Percentiles rank a stretch among this genome's conserved stretches.
Conservation (phyloP, 108 stramenopile species). For the Conticribra guillardii region DNA sequence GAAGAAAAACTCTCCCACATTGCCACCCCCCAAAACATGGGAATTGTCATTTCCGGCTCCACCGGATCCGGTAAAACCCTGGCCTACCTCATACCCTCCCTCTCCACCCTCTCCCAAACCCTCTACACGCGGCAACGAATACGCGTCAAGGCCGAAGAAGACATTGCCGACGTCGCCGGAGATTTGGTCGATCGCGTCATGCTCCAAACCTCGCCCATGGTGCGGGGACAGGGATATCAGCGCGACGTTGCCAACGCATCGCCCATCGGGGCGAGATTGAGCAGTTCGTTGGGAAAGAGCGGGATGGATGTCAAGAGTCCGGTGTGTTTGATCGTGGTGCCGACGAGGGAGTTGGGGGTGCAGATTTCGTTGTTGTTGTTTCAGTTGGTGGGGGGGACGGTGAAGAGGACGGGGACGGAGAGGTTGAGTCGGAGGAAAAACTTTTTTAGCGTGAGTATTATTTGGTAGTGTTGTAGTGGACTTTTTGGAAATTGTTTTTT, state of each 20-base stretch:
- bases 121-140: constrained; percentile 76
- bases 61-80: constrained; percentile 79
- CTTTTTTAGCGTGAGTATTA: constrained; percentile 64
- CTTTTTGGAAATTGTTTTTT: too few species aligned
- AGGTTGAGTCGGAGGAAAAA: constrained; percentile 59
- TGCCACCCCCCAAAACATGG: constrained; percentile 71
- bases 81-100: constrained; percentile 76
- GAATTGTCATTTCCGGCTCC: constrained; percentile 64
- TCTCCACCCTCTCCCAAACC: constrained; percentile 77
- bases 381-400: constrained; percentile 74
- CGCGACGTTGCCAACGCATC: neutral
- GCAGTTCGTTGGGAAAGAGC: constrained; percentile 65
- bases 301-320: constrained; percentile 79
- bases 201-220: constrained; percentile 67
- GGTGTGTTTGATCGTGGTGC: constrained; percentile 90
- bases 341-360: constrained; percentile 90
- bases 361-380: constrained; percentile 81
- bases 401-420: constrained; percentile 55
- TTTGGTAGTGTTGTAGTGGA: too few species aligned
- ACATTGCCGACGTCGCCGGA: constrained; percentile 71
- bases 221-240: constrained; percentile 55
- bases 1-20: too few species aligned
- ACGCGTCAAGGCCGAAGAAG: constrained; percentile 79
- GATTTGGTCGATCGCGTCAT: constrained; percentile 75
- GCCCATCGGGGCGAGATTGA: constrained; percentile 8